Base-by-base conservation (phyloP, 2,329 filamentous ascomycete genomes). In the Fusarium siculi region DNA sequence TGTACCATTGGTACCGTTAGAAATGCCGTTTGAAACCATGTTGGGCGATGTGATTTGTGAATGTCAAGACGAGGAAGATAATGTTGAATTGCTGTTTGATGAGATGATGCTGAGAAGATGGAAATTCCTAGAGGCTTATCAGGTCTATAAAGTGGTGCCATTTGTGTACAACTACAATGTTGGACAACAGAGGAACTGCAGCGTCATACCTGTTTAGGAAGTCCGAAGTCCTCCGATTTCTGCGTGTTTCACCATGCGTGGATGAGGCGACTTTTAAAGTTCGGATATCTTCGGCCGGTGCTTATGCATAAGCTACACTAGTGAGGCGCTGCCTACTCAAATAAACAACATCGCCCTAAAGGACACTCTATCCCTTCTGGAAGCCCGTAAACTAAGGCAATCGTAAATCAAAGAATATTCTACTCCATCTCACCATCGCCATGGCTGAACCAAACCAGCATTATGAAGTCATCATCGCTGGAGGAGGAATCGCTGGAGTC, bases 401-500 rank as follows among this genome's bases (percentile, higher is more conserved):
- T 8, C n/a, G 9, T 11, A 21, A 15, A 9, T 6, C 15, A 9
- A 3, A 11, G 5, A 14, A 19, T 12, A 23, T 14, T 23, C 5
- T 32, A 19, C 28, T 32, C 5, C 9, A 21, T 25, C 19, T 23
- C 9, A 43, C 1, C 5, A 32, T 32, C 18, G 15, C 7, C 23
- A 60, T 60, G 57, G 28, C 37, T 34, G n/a, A 54, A 1, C 6
- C 46, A 25, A 42, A 42, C 6, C 47, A 42, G 18, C 47, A 60
- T 10, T 36, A 40, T 30, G 34, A 60, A 23, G 37, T 60, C 2
- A 7, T 54, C 25, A 60, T 60, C 18, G 46, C 36, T 0, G 57
- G 57, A 36, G 57, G 57, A 21, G 57, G 47, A n/a, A 60, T 60
- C 8, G 57, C 57, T 19, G 57, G 46, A 39, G 47, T 54, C 28